phyloP scores from a whole-genome alignment of 345 rosid genomes.

The Psidium guajava region DNA sequence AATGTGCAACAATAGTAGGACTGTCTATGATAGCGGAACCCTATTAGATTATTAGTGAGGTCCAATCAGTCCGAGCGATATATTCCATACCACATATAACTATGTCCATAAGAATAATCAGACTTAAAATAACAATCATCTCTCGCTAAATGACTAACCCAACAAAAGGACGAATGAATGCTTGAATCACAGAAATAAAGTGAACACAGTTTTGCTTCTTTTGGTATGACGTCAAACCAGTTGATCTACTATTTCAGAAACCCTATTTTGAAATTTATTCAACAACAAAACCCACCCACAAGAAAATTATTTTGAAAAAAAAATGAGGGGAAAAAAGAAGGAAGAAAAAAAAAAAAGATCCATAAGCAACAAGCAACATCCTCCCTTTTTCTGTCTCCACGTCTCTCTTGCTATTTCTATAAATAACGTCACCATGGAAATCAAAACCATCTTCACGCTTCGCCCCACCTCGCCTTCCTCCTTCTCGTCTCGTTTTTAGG shows the following conservation, averaged over 20 bases:
- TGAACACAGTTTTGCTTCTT: neutral
- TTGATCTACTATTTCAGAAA: neutral
- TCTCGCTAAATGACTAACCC: neutral
- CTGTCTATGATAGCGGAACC: fast-evolving
- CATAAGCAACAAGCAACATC: constrained; percentile 11
- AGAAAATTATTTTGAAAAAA: neutral
- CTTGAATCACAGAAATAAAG: neutral
- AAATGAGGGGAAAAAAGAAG: neutral
- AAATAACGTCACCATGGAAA: constrained; percentile 18
- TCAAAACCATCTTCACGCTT: constrained; percentile 13
- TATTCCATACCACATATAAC: neutral
- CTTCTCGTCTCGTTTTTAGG: neutral
- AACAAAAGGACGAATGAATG: neutral
- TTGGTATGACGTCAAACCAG: neutral
- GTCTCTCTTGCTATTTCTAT: constrained; percentile 7
- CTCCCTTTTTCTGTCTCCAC: constrained; percentile 14
- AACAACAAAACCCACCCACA: neutral
- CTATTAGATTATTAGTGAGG: neutral
- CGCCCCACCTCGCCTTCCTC: neutral
- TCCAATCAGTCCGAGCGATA: neutral
- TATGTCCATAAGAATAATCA: neutral
- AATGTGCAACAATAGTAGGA: fast-evolving
- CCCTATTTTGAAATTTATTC: neutral
- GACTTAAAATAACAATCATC: neutral
- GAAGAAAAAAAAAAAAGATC: neutral